Conservation (phyloP, 768 basidiomycete species). For the Termitomyces eurrhizus region DNA sequence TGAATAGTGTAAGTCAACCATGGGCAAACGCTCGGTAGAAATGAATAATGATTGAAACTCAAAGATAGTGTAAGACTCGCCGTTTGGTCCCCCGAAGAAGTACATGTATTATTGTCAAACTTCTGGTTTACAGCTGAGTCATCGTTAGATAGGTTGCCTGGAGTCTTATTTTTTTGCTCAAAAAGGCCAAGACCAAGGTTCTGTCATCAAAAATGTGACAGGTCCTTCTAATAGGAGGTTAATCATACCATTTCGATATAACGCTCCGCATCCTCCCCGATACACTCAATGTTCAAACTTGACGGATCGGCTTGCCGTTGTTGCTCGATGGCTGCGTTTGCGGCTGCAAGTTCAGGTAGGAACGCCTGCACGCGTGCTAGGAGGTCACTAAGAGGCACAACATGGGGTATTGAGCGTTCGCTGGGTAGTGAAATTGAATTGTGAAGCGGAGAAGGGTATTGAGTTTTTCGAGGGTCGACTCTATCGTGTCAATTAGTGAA, state of each 20-base stretch:
- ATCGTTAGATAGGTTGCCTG: conserved; percentile 18
- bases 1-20: not conserved
- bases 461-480: conserved; percentile 14
- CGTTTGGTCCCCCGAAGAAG: not conserved
- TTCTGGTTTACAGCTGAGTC: conserved; percentile 3
- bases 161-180: conserved; percentile 30
- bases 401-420: conserved; percentile 17
- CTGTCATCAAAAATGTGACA: conserved; percentile 26
- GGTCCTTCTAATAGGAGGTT: not conserved
- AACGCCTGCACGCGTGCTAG: conserved; percentile 64
- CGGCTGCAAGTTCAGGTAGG: conserved; percentile 61
- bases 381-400: conserved; percentile 43
- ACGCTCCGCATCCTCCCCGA: conserved; percentile 40
- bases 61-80: not conserved
- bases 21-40: not conserved
- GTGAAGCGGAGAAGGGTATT: not conserved
- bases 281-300: conserved; percentile 68
- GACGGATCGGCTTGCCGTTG: conserved; percentile 38
- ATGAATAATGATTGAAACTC: too few species aligned
- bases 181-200: conserved; percentile 65
- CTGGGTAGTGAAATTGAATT: not conserved
- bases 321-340: conserved; percentile 51
- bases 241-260: conserved; percentile 64
- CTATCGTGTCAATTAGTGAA: not conserved
- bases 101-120: not conserved